Evolutionary conservation across 164 flowering plant genomes (phyloP).

Genomic region (Vitis riparia): DNA sequence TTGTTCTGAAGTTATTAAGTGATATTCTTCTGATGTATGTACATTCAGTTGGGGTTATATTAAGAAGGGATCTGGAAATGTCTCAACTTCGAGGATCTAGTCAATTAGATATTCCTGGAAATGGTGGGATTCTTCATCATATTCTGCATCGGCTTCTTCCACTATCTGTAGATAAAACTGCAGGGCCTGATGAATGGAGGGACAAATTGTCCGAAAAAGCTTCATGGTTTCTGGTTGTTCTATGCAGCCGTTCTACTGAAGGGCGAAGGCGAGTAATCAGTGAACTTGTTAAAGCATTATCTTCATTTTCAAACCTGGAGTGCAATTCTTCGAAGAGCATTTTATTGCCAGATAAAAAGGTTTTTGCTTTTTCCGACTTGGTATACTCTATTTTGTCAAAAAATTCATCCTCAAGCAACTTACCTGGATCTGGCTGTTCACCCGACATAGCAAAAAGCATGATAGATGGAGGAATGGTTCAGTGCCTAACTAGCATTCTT

Average conservation of each 20-base stretch:
- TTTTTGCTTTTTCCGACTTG: constrained; percentile 73
- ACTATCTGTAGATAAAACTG: constrained; percentile 51
- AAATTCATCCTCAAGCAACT: constrained; percentile 63
- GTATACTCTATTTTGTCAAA: constrained; percentile 80
- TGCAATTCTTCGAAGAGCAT: constrained; percentile 46
- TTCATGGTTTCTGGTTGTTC: constrained; percentile 79
- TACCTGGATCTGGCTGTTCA: constrained; percentile 83
- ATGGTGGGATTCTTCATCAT: constrained; percentile 77
- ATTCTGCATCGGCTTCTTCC: constrained; percentile 73
- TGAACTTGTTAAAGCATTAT: constrained; percentile 77
- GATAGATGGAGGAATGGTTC: constrained; percentile 86
- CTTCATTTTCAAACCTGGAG: constrained; percentile 45
- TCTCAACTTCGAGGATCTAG: constrained; percentile 51
- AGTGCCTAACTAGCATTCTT: constrained; percentile 65
- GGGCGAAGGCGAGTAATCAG: constrained; percentile 76
- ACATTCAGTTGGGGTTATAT: constrained; percentile 71
- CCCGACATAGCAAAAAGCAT: constrained; percentile 84
- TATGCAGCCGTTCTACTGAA: constrained; percentile 87
- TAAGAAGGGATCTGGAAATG: constrained; percentile 70
- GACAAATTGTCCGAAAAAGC: constrained; percentile 89
- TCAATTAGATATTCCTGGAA: constrained; percentile 47
- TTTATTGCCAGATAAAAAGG: constrained; percentile 64
- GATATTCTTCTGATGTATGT: constrained; percentile 89
- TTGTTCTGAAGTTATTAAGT: constrained; percentile 84
- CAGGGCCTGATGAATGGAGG: constrained; percentile 76